Conservation (phyloP, 768 basidiomycete species). For the Pulveroboletus sp. region DNA sequence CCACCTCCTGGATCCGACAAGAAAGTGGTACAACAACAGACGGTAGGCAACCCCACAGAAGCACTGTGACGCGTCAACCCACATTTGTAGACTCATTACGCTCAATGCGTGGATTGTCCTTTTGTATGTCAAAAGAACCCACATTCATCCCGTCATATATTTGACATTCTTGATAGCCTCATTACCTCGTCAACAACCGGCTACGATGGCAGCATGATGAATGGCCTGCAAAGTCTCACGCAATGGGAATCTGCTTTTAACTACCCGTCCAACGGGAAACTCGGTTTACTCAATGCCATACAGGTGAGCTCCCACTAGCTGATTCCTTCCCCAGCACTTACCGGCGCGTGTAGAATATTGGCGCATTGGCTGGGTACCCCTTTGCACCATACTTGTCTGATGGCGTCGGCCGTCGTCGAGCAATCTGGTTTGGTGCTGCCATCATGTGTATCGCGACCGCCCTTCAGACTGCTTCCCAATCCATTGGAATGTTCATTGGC, state of each 20-base stretch:
- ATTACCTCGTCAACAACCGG: conserved; percentile 76
- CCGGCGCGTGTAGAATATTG: conserved; percentile 54
- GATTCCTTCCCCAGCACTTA: background rate
- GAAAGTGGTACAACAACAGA: conserved; percentile 76
- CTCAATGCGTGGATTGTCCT: conserved; percentile 73
- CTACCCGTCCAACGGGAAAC: conserved; percentile 49
- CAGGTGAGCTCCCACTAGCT: conserved; percentile 41
- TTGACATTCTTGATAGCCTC: conserved; percentile 38
- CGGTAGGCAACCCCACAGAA: conserved; percentile 37
- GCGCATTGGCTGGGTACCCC: conserved; percentile 65
- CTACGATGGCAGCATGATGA: conserved; percentile 79
- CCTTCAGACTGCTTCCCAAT: conserved; percentile 68
- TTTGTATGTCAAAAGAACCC: conserved; percentile 41
- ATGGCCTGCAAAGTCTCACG: conserved; percentile 68
- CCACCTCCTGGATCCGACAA: conserved; percentile 60
- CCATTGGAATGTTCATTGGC: conserved; percentile 78
- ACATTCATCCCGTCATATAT: background rate
- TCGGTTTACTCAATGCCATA: conserved; percentile 72
- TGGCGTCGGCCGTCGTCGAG: conserved; percentile 62
- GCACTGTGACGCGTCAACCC: background rate
- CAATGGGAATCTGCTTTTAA: conserved; percentile 65
- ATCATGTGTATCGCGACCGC: conserved; percentile 69
- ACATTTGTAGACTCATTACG: conserved; percentile 46
- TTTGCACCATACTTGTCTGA: conserved; percentile 73
- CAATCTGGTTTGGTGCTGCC: conserved; percentile 64